phyloP scores from a whole-genome alignment of 1,139 yeast species.

The Arxiozyma slooffiae region DNA sequence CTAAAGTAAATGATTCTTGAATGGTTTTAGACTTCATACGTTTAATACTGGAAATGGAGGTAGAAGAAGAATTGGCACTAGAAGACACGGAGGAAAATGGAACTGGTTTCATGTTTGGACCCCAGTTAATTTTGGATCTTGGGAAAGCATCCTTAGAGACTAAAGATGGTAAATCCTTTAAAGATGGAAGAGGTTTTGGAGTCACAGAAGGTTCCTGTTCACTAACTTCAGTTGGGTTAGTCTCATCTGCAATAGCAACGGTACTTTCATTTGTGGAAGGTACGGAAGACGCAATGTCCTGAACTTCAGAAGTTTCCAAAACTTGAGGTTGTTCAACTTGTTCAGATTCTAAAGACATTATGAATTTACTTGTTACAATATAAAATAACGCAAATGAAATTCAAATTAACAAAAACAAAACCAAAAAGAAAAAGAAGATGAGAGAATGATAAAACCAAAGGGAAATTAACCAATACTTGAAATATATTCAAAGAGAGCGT shows the following conservation, averaged over 20 bases:
- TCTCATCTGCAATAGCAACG: neutral
- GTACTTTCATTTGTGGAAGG: neutral
- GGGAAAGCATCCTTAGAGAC: constrained; percentile 42
- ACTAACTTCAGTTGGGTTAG: constrained; percentile 1
- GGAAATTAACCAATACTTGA: constrained; percentile 1
- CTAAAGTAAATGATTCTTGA: constrained; percentile 68
- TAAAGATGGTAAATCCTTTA: constrained; percentile 65
- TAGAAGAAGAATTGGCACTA: constrained; percentile 10
- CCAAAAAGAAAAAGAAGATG: neutral
- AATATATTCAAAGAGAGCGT: neutral
- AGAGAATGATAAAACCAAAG: constrained; percentile 1
- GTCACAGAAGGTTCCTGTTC: constrained; percentile 1
- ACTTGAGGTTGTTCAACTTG: constrained; percentile 1
- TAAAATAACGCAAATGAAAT: neutral
- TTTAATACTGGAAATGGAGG: constrained; percentile 21
- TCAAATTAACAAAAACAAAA: too few relatives aligned
- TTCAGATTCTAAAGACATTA: constrained; percentile 3
- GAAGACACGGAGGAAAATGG: constrained; percentile 20
- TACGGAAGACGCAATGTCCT: neutral
- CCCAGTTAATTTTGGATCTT: constrained; percentile 35
- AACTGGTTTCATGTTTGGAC: constrained; percentile 37
- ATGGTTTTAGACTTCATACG: constrained; percentile 39
- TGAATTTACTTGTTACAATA: neutral
- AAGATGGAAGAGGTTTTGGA: constrained; percentile 30
- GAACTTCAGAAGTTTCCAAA: neutral